Evolutionary conservation across 2,329 filamentous ascomycete genomes (phyloP).

Genomic region (Trichoderma asperellum): DNA sequence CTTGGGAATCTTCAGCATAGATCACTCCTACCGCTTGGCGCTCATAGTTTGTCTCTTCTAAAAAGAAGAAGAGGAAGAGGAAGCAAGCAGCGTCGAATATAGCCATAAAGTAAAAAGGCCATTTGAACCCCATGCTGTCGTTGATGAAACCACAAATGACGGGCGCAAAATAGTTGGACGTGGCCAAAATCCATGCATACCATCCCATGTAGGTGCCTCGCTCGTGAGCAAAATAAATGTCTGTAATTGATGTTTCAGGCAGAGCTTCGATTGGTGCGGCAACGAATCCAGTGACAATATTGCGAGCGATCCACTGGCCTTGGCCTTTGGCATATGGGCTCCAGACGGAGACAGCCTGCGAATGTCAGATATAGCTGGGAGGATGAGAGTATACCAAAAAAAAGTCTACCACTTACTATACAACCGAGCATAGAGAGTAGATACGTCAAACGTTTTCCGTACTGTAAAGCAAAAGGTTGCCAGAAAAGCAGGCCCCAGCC

Average conservation of each 20-base stretch:
- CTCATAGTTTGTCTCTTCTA: constrained; percentile 63
- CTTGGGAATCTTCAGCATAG: not conserved
- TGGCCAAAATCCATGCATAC: constrained; percentile 47
- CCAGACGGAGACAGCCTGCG: constrained; percentile 30
- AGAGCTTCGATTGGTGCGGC: constrained; percentile 52
- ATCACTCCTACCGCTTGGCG: constrained; percentile 33
- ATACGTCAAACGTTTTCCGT: constrained; percentile 49
- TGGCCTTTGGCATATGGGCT: constrained; percentile 45
- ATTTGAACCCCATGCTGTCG: constrained; percentile 46
- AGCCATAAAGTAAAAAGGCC: constrained; percentile 50
- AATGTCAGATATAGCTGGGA: not conserved
- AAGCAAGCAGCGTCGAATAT: constrained; percentile 45
- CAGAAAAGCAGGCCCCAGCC: constrained; percentile 52
- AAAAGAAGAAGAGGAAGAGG: constrained; percentile 56
- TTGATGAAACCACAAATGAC: constrained; percentile 52
- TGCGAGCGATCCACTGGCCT: constrained; percentile 51
- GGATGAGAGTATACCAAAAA: not conserved
- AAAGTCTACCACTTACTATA: constrained; percentile 29
- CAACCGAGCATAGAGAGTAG: constrained; percentile 42
- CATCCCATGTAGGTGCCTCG: constrained; percentile 49
- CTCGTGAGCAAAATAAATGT: constrained; percentile 49
- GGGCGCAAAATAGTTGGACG: constrained; percentile 49
- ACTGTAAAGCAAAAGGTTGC: constrained; percentile 52
- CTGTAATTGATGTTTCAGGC: constrained; percentile 50
- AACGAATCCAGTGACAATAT: constrained; percentile 51